Conservation (phyloP, 768 basidiomycete genomes). For the Symmetrospora coprosmae region DNA sequence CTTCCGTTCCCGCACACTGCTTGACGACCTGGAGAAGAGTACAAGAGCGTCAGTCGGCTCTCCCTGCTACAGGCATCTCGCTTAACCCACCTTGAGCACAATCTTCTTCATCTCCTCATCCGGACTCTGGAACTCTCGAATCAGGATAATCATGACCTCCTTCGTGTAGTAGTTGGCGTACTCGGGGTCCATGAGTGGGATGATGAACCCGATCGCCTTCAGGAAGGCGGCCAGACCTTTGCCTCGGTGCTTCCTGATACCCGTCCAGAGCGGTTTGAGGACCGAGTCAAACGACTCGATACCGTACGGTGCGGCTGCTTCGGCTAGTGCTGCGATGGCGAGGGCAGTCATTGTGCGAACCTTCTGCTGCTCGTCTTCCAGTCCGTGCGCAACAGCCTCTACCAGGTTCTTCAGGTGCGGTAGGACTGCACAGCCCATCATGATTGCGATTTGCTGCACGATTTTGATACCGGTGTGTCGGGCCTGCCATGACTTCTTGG, state of each 20-base stretch:
- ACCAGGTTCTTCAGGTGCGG: conserved; percentile 94
- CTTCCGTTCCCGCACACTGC: conserved; percentile 95
- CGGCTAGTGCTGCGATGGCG: conserved; percentile 80
- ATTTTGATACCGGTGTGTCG: conserved; percentile 98
- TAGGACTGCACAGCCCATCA: conserved; percentile 98
- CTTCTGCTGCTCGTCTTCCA: conserved; percentile 89
- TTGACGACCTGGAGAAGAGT: conserved; percentile 56
- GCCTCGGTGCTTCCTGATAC: conserved; percentile 85
- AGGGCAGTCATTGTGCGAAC: conserved; percentile 92
- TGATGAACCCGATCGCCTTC: conserved; percentile 98
- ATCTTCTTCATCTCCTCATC: conserved; percentile 99
- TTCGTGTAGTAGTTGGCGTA: conserved; percentile 98
- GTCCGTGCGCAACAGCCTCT: conserved; percentile 82
- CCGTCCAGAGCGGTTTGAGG: conserved; percentile 81
- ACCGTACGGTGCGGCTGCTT: conserved; percentile 94
- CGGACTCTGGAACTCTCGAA: conserved; percentile 57
- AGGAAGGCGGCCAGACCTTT: conserved; percentile 89
- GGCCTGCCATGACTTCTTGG: conserved; percentile 99
- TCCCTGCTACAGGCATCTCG: neutral
- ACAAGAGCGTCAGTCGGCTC: neutral
- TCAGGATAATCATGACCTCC: conserved; percentile 89
- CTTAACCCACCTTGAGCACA: conserved; percentile 52
- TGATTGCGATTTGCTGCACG: conserved; percentile 97
- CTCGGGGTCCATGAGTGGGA: conserved; percentile 98
- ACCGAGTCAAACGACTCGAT: conserved; percentile 99